Percentiles rank a stretch among this genome's conserved stretches.
Conservation (phyloP, 805 yeast species). For the Starmerella potacharoeniae region DNA sequence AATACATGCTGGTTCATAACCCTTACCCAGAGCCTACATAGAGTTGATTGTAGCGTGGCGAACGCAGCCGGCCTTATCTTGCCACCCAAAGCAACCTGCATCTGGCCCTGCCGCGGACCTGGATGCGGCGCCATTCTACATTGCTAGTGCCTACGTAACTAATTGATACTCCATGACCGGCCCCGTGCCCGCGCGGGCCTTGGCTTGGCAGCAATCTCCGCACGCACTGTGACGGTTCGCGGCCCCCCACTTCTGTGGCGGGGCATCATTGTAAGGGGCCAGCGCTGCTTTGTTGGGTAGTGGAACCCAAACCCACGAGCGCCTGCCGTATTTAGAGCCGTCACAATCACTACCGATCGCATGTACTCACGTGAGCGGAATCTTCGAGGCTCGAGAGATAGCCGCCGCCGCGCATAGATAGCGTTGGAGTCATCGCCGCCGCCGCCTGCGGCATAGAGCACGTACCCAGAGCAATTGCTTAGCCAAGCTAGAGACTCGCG, state of each 20-base stretch:
- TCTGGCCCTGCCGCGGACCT: not conserved
- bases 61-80: conserved; percentile 2
- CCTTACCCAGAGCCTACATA: not conserved
- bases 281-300: not conserved
- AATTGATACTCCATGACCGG: not conserved
- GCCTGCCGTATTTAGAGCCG: not conserved
- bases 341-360: not conserved
- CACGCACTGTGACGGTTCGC: not conserved
- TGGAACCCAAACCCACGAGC: not conserved
- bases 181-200: not conserved
- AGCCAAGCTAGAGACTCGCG: no score
- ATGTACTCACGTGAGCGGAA: not conserved
- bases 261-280: not conserved
- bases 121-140: no score
- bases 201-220: not conserved
- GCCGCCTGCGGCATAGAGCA: no score
- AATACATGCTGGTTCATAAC: not conserved
- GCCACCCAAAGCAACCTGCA: conserved; percentile 1
- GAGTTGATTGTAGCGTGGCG: conserved; percentile 2
- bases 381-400: not conserved
- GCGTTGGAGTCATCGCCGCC: no score
- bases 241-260: not conserved
- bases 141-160: not conserved
- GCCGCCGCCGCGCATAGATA: no score
- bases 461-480: no score